Evolutionary conservation across 2,329 filamentous ascomycete genomes (phyloP).

Genomic region (Blastomyces silverae): DNA sequence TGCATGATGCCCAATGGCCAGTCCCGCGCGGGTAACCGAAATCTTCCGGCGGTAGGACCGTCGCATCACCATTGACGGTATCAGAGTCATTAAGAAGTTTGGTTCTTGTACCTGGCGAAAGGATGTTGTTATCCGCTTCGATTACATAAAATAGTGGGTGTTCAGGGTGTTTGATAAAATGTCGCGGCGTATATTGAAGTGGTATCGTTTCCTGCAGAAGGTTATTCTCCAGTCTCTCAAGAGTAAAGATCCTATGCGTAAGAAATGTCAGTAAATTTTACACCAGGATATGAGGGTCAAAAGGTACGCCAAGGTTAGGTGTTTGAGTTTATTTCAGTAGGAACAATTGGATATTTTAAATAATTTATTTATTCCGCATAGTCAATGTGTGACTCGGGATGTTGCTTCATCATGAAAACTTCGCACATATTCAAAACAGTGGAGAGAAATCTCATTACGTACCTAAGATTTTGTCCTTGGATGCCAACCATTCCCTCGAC

Average conservation of each 20-base stretch:
- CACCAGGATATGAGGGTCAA: background rate
- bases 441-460: constrained; percentile 36
- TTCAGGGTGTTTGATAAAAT: constrained; percentile 80
- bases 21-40: constrained; percentile 82
- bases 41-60: constrained; percentile 65
- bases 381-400: constrained; percentile 31
- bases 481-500: constrained; percentile 91
- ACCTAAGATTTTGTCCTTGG: constrained; percentile 81
- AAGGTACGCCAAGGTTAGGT: background rate
- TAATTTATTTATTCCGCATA: constrained; percentile 41
- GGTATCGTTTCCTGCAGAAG: constrained; percentile 80
- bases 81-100: constrained; percentile 66
- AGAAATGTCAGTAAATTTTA: constrained; percentile 11
- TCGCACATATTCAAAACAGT: constrained; percentile 11
- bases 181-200: constrained; percentile 82
- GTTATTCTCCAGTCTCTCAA: constrained; percentile 78
- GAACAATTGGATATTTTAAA: constrained; percentile 78
- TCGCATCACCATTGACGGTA: constrained; percentile 64
- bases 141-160: constrained; percentile 88
- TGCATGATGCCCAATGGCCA: constrained; percentile 91
- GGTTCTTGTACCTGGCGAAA: constrained; percentile 70
- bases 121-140: constrained; percentile 84
- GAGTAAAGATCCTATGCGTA: constrained; percentile 67
- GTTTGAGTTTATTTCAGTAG: constrained; percentile 59
- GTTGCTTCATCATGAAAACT: constrained; percentile 56